These are phyloP conservation scores for Botryotinia globosa DNA, from an alignment of 2,329 filamentous ascomycete genomes.

Conservation along the genomic window DNA sequence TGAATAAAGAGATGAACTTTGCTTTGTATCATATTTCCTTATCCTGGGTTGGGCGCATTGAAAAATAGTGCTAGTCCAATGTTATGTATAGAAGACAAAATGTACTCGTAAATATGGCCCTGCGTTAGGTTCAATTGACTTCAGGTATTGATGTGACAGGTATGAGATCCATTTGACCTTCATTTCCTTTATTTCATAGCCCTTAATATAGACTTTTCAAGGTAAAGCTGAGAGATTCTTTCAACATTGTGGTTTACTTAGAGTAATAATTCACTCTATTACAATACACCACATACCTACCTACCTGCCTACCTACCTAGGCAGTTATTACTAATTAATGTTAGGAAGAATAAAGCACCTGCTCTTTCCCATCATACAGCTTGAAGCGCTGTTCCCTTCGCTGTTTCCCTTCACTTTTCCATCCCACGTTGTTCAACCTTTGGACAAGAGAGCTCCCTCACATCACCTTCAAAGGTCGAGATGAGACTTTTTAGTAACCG, in stretches of 20 bases:
- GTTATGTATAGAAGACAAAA: slow-evolving; percentile 32
- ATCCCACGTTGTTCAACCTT: not conserved
- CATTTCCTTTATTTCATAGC: not conserved
- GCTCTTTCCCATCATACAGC: not conserved
- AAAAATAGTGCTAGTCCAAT: slow-evolving; percentile 27
- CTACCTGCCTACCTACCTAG: not conserved
- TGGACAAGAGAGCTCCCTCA: not conserved
- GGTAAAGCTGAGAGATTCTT: not conserved
- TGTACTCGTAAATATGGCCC: slow-evolving; percentile 33
- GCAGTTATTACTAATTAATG: not conserved
- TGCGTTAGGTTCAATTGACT: not conserved
- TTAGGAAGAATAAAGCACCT: not conserved
- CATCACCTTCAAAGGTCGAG: not conserved
- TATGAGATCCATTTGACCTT: not conserved
- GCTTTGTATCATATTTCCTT: slow-evolving; percentile 36
- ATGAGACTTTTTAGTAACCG: not conserved
- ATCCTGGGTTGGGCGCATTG: slow-evolving; percentile 23
- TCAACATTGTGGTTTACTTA: not conserved
- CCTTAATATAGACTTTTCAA: not conserved
- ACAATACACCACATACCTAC: not conserved
- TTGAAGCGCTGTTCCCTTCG: not conserved
- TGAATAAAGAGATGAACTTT: slow-evolving; percentile 51
- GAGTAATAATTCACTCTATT: not conserved
- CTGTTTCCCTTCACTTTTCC: not conserved
- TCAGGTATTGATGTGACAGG: not conserved